Percentiles rank a stretch among this genome's conserved stretches.
phyloP scores from a whole-genome alignment of 352 stramenopile genomes.

The Phytophthora uliginosa region DNA sequence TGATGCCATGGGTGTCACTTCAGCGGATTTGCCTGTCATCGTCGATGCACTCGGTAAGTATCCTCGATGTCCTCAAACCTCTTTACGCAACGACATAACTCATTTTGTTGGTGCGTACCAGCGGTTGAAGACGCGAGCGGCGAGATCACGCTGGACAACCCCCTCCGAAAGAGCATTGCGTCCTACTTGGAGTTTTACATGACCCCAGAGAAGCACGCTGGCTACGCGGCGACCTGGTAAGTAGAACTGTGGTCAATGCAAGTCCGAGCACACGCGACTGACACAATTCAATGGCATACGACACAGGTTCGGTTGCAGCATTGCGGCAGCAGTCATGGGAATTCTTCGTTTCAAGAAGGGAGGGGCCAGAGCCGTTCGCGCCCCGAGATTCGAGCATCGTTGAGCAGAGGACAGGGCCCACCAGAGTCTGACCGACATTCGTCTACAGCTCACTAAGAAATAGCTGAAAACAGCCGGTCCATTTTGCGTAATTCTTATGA shows the following conservation, averaged over 20 bases:
- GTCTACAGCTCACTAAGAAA: constrained; percentile 29
- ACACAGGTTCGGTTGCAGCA: constrained; percentile 82
- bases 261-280: background rate
- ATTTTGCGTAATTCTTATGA: constrained; percentile 36
- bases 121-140: constrained; percentile 44
- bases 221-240: constrained; percentile 88
- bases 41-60: constrained; percentile 74
- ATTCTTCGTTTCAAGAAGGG: constrained; percentile 76
- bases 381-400: constrained; percentile 31
- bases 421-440: constrained; percentile 5
- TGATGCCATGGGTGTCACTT: constrained; percentile 78
- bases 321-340: constrained; percentile 75
- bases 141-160: constrained; percentile 58
- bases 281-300: background rate
- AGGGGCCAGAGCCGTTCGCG: constrained; percentile 16
- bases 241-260: constrained; percentile 1
- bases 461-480: constrained; percentile 13
- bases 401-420: constrained; percentile 9
- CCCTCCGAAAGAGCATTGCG: constrained; percentile 77
- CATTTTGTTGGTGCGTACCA: constrained; percentile 27
- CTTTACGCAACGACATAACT: background rate
- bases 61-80: background rate
- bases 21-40: constrained; percentile 75
- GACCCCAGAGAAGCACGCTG: constrained; percentile 88
- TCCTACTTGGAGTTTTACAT: constrained; percentile 93